Evolutionary conservation across 2,329 filamentous ascomycete species (phyloP), one percentile per base, ranked within the genome.

Genomic region (Hypoxylon rubiginosum): DNA sequence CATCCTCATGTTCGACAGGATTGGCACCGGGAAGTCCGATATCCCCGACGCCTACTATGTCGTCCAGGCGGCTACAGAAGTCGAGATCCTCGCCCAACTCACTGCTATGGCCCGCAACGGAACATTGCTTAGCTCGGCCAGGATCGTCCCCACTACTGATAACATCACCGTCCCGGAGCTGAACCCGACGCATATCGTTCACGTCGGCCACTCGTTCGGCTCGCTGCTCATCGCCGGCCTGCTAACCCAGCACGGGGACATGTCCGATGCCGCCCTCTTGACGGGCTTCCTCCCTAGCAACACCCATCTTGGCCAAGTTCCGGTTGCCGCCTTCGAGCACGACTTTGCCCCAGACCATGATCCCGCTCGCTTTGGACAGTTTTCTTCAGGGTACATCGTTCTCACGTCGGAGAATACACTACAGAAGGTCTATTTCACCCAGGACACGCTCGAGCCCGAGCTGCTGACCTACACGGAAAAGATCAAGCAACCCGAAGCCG

Each of bases 1-100:
- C 26, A 81, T 79, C 17, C 74, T 82, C 13, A 77, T 78, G 7
- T 81, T 79, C 62, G 79, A 81, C 66, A 77, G 79, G 26, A 71
- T 81, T 11, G 79, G 79, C n/a, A 71, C 75, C 4, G 79, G 77
- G 26, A 72, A 75, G 28, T 81, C 78, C 2, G 73, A 74, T 15
- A 75, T 77, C 39, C 76, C 79, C 10, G 75, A 82, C 51, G 77
- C 80, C 5, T 81, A 81, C 65, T 73, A 74, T 19, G 74, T 79
- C 9, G 77, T 82, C 13, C 80, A 82, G 67, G 70, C 74, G 2
- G 73, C 74, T n/a, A 62, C 80, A 2, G 77, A 82, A 67, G 62
- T 81, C 15, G 79, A 80, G 19, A 75, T 82, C 7, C 74, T 83
- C 8, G 70, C 71, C 1, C 67, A 77, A 43, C 65, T 83, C 34